phyloP scores from a whole-genome alignment of 208 protist genomes.

The Acanthamoeba rhysodes region DNA sequence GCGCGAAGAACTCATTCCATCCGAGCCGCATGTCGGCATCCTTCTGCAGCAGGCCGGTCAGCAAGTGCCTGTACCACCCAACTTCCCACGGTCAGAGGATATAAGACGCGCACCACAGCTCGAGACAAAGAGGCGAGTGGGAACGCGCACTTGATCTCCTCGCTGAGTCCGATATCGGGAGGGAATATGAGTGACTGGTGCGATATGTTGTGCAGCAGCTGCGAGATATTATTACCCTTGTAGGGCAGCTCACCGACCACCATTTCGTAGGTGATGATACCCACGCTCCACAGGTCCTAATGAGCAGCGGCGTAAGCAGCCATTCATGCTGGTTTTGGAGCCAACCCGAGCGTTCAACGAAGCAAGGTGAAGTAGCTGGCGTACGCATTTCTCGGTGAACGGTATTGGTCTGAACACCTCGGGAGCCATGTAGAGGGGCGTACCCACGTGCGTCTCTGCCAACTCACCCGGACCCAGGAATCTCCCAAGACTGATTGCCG shows the following conservation, averaged over 20 bases:
- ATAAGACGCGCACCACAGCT: background rate
- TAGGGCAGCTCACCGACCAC: conserved; percentile 38
- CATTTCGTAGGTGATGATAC: conserved; percentile 56
- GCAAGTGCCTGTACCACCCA: background rate
- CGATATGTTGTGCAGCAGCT: conserved; percentile 44
- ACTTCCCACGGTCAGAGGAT: background rate
- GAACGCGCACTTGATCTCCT: background rate
- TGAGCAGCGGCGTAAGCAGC: background rate
- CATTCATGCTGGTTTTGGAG: background rate
- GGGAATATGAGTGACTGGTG: conserved; percentile 40
- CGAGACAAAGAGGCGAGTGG: too few species aligned
- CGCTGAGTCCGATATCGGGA: background rate
- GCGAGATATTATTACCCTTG: conserved; percentile 23
- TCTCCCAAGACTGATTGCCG: background rate
- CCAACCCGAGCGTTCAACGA: too few species aligned
- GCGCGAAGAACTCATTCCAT: conserved; percentile 51
- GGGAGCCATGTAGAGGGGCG: conserved; percentile 54
- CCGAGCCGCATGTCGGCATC: conserved; percentile 4
- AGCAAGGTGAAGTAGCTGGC: background rate
- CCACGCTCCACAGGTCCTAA: conserved; percentile 59
- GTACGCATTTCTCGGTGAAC: conserved; percentile 52
- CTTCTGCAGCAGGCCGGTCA: conserved; percentile 40
- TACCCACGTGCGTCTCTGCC: conserved; percentile 46
- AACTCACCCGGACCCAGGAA: conserved; percentile 48
- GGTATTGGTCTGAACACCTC: conserved; percentile 42